phyloP scores from a whole-genome alignment of 345 rosid genomes.

The Aegle marmelos region DNA sequence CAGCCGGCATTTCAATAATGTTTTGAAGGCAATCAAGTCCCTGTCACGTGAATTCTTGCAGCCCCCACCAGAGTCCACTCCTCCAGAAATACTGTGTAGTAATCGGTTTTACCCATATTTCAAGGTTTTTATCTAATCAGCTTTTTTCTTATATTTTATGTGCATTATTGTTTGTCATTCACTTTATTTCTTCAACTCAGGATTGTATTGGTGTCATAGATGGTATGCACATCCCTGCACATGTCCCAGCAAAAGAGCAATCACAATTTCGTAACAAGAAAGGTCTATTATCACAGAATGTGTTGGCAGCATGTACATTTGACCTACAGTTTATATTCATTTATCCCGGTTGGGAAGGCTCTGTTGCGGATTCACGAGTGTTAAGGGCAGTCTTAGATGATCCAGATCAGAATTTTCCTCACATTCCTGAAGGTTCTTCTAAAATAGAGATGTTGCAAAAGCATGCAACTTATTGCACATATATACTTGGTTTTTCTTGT shows the following conservation, averaged over 20 bases:
- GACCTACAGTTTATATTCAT: conserved; percentile 71
- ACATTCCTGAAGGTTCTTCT: conserved; percentile 55
- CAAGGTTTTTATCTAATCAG: conserved; percentile 39
- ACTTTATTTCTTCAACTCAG: conserved; percentile 35
- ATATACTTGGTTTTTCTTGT: not conserved
- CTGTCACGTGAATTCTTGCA: conserved; percentile 61
- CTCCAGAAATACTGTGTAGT: conserved; percentile 41
- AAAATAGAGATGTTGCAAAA: not conserved
- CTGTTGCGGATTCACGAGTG: conserved; percentile 67
- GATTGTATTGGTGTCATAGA: conserved; percentile 76
- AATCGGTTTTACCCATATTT: conserved; percentile 69
- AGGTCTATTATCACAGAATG: conserved; percentile 63
- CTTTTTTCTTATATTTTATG: not conserved
- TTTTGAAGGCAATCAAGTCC: conserved; percentile 74
- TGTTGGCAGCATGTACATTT: conserved; percentile 80
- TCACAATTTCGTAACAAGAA: conserved; percentile 66
- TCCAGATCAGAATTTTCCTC: conserved; percentile 82
- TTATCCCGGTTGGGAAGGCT: conserved; percentile 89
- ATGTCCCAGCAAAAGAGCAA: conserved; percentile 74
- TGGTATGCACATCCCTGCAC: conserved; percentile 70
- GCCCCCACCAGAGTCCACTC: conserved; percentile 38
- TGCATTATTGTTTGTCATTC: conserved; percentile 8
- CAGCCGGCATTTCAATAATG: conserved; percentile 79
- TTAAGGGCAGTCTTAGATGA: conserved; percentile 70
- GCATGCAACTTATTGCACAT: not conserved